Evolutionary conservation across 1,284 basidiomycete genomes (phyloP).

Genomic region (Naganishia cerealis): DNA sequence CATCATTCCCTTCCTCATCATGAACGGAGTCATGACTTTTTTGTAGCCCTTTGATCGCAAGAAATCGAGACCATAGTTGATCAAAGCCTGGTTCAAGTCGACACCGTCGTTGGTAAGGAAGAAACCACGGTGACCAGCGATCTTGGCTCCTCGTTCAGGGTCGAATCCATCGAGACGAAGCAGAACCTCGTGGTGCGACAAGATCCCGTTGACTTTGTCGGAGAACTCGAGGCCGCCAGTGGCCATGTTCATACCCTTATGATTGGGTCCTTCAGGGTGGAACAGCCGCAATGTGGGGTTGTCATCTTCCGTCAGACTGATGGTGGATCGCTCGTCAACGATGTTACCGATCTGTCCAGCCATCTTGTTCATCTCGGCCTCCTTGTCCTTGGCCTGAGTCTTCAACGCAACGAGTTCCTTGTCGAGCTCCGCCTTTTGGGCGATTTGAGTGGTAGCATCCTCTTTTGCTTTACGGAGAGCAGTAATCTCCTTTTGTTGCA

Average conservation of each 20-base stretch:
- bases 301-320: constrained; percentile 66
- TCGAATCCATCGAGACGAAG: constrained; percentile 92
- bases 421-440: constrained; percentile 76
- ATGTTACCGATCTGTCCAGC: constrained; percentile 87
- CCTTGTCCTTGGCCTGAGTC: constrained; percentile 64
- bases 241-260: constrained; percentile 54
- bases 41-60: constrained; percentile 78
- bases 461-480: constrained; percentile 95
- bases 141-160: constrained; percentile 89
- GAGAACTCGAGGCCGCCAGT: constrained; percentile 55
- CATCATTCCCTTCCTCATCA: constrained; percentile 99
- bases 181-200: constrained; percentile 95
- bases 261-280: constrained; percentile 78
- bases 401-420: constrained; percentile 73
- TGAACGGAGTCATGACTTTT: constrained; percentile 95
- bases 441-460: constrained; percentile 79
- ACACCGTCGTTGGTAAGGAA: constrained; percentile 94
- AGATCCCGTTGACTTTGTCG: constrained; percentile 68
- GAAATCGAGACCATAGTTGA: constrained; percentile 93
- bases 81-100: constrained; percentile 94
- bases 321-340: constrained; percentile 61
- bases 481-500: constrained; percentile 88
- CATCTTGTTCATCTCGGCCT: constrained; percentile 69
- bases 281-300: constrained; percentile 78
- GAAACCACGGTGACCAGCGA: constrained; percentile 93